phyloP scores from a whole-genome alignment of 2,329 filamentous ascomycete genomes.

The Zelopaecilomyces penicillatus region DNA sequence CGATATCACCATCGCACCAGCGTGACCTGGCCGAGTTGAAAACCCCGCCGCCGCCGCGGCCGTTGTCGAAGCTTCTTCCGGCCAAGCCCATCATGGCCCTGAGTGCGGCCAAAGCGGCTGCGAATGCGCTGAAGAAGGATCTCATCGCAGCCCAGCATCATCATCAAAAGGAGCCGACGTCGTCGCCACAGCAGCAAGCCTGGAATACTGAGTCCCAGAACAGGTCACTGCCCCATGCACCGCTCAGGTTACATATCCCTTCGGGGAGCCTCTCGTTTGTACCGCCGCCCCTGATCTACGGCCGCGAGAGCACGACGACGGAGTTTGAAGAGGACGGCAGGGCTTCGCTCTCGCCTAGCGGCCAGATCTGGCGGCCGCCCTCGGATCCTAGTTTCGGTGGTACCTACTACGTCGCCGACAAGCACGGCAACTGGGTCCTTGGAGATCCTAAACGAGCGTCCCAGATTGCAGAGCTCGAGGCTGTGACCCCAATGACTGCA shows the following conservation, averaged over 20 bases:
- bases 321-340: constrained; percentile 45
- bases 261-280: neutral
- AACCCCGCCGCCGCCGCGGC: constrained; percentile 19
- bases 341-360: constrained; percentile 25
- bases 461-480: constrained; percentile 18
- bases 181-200: constrained; percentile 3
- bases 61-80: constrained; percentile 36
- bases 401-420: constrained; percentile 43
- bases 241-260: constrained; percentile 23
- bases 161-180: constrained; percentile 5
- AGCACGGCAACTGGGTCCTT: constrained; percentile 45
- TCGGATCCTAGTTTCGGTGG: constrained; percentile 37
- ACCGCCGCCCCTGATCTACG: constrained; percentile 1
- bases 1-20: constrained; percentile 28
- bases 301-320: constrained; percentile 37
- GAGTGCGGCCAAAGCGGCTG: constrained; percentile 1
- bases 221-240: constrained; percentile 14
- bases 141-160: neutral
- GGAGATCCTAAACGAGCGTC: constrained; percentile 27
- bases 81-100: constrained; percentile 35
- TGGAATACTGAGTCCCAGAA: constrained; percentile 4
- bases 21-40: constrained; percentile 11
- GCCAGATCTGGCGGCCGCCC: constrained; percentile 44
- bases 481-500: constrained; percentile 7
- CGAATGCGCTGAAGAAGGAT: neutral